Evolutionary conservation across 2,329 filamentous ascomycete species (phyloP).

Genomic region (Fusarium sp.): DNA sequence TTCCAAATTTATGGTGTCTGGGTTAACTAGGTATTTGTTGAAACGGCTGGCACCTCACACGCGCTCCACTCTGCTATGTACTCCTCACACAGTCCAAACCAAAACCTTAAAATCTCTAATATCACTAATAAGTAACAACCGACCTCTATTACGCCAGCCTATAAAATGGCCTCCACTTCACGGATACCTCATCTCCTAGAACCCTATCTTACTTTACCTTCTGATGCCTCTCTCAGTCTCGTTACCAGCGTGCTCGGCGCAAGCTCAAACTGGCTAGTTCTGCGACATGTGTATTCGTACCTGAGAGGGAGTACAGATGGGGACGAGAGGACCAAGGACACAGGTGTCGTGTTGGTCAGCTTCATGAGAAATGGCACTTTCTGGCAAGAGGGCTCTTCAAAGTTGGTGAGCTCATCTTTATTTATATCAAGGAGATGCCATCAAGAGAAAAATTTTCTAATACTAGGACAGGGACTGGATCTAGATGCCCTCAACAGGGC

Average conservation of each 20-base stretch:
- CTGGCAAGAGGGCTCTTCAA: conserved; percentile 76
- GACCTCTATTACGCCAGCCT: not conserved
- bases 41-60: not conserved
- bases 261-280: conserved; percentile 71
- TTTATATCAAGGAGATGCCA: not conserved
- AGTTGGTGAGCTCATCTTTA: conserved; percentile 61
- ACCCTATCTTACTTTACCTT: conserved; percentile 67
- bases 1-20: no score
- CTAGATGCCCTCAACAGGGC: conserved; percentile 66
- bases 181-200: conserved; percentile 71
- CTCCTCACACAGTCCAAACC: conserved; percentile 32
- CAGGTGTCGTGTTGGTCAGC: conserved; percentile 77
- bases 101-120: conserved; percentile 31
- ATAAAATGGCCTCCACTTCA: conserved; percentile 48
- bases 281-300: conserved; percentile 63
- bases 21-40: not conserved
- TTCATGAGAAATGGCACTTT: conserved; percentile 82
- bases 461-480: conserved; percentile 69
- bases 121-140: conserved; percentile 17
- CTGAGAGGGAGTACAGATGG: conserved; percentile 46
- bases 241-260: conserved; percentile 74
- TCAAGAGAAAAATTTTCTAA: not conserved
- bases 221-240: conserved; percentile 68
- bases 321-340: conserved; percentile 44
- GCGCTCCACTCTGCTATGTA: conserved; percentile 18